phyloP scores from a whole-genome alignment of 2,329 filamentous ascomycete genomes.

The Cladobotryum protrusum region DNA sequence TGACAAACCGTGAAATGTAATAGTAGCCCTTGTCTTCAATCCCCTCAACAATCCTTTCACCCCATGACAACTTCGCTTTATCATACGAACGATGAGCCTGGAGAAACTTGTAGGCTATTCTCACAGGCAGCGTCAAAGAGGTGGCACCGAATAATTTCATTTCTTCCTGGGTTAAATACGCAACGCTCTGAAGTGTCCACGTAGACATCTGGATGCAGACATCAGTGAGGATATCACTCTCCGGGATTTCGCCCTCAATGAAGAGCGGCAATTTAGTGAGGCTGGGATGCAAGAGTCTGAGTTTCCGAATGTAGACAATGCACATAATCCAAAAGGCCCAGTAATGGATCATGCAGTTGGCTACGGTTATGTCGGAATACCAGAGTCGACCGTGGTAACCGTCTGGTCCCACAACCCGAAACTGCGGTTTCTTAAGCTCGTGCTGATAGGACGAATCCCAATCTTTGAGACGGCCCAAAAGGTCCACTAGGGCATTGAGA shows the following conservation, averaged over 20 bases:
- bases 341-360: constrained; percentile 31
- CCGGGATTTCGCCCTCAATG: constrained; percentile 5
- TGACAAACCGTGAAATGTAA: constrained; percentile 7
- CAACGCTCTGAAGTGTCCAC: constrained; percentile 28
- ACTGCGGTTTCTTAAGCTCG: constrained; percentile 3
- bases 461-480: neutral
- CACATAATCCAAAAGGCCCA: constrained; percentile 34
- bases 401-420: constrained; percentile 1
- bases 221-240: constrained; percentile 8
- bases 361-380: constrained; percentile 30
- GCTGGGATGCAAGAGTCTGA: constrained; percentile 1
- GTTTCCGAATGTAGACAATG: constrained; percentile 20
- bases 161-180: constrained; percentile 32
- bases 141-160: constrained; percentile 34
- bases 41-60: constrained; percentile 4
- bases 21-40: constrained; percentile 4
- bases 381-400: constrained; percentile 14
- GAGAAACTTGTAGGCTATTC: constrained; percentile 14
- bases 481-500: neutral
- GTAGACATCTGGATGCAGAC: constrained; percentile 15
- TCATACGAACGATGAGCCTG: neutral
- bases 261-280: neutral
- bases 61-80: neutral
- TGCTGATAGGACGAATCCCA: constrained; percentile 6
- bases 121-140: constrained; percentile 27